These are phyloP conservation scores for Corylus avellana DNA, from an alignment of 306 rosid genomes.

Conservation along the genomic window DNA sequence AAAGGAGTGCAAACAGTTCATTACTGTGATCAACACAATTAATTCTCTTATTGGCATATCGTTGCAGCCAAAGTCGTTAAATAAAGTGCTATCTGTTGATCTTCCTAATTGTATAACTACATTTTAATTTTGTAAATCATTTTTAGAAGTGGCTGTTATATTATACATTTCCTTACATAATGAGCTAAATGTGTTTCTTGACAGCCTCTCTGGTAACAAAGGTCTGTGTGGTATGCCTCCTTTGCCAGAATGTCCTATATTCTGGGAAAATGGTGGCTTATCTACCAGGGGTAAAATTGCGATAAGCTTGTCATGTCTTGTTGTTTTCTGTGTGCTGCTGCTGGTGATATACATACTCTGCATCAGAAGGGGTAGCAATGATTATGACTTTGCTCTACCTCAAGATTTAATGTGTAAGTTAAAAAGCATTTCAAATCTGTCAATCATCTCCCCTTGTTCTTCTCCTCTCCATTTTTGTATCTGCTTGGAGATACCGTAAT, in stretches of 20 bases:
- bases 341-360: slow-evolving; percentile 57
- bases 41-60: slow-evolving; percentile 13
- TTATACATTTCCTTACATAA: not conserved
- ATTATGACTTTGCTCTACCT: slow-evolving; percentile 88
- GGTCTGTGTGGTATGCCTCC: slow-evolving; percentile 86
- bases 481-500: not conserved
- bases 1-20: not conserved
- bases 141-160: not conserved
- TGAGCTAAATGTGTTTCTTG: slow-evolving; percentile 4
- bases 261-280: slow-evolving; percentile 83
- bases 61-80: slow-evolving; percentile 7
- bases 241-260: slow-evolving; percentile 71
- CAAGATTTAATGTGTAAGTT: slow-evolving; percentile 84
- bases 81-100: not conserved
- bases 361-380: slow-evolving; percentile 75
- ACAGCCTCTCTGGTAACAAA: slow-evolving; percentile 79
- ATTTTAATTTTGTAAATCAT: not conserved
- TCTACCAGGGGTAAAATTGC: slow-evolving; percentile 78
- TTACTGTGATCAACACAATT: slow-evolving; percentile 16
- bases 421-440: slow-evolving; percentile 15
- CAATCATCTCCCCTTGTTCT: slow-evolving; percentile 11
- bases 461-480: not conserved
- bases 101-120: not conserved
- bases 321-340: slow-evolving; percentile 58
- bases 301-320: slow-evolving; percentile 56